Conservation (phyloP, 2,329 filamentous ascomycete genomes). For the Coniella vitis region DNA sequence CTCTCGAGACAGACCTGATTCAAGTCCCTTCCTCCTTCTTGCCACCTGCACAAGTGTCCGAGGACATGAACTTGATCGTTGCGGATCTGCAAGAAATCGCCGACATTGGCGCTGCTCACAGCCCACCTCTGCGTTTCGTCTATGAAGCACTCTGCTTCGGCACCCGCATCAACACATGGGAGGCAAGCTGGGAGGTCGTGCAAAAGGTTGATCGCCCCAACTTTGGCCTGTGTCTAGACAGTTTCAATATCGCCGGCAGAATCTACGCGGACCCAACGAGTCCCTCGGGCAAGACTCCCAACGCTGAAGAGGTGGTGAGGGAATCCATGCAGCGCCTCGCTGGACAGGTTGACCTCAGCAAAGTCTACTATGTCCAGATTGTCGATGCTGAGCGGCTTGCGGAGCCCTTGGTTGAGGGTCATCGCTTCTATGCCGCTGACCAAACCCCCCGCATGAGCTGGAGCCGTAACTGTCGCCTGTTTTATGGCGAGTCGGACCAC, state of each 20-base stretch:
- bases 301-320: constrained; percentile 49
- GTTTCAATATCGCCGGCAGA: constrained; percentile 67
- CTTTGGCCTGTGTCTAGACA: constrained; percentile 72
- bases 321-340: constrained; percentile 50
- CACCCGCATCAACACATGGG: constrained; percentile 65
- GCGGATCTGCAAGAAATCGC: constrained; percentile 58
- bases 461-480: constrained; percentile 67
- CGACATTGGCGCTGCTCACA: constrained; percentile 54
- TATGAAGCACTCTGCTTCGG: constrained; percentile 72
- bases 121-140: constrained; percentile 56
- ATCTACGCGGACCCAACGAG: constrained; percentile 63
- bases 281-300: constrained; percentile 40
- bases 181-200: constrained; percentile 63
- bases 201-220: constrained; percentile 58
- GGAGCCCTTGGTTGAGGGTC: constrained; percentile 48
- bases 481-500: constrained; percentile 54
- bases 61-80: constrained; percentile 49
- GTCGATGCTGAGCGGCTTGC: constrained; percentile 63
- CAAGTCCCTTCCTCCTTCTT: constrained; percentile 69
- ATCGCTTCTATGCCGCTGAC: constrained; percentile 50
- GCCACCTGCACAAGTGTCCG: constrained; percentile 34
- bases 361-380: constrained; percentile 71
- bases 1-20: constrained; percentile 63
- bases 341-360: constrained; percentile 41
- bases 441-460: constrained; percentile 67